phyloP scores from a whole-genome alignment of 768 basidiomycete genomes.

The Nevesoporus exiguus region DNA sequence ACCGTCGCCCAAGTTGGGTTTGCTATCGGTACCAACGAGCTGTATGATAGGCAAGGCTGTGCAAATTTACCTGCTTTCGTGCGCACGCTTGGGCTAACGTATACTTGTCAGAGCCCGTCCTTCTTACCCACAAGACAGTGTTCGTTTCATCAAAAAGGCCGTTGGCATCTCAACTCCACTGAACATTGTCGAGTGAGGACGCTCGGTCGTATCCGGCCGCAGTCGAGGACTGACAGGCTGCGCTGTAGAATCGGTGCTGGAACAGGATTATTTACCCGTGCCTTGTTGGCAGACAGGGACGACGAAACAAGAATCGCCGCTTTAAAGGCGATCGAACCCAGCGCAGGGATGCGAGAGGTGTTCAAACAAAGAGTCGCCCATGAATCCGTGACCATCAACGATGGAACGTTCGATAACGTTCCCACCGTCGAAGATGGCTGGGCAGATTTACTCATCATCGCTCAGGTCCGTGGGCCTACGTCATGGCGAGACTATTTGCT shows the following conservation, averaged over 20 bases:
- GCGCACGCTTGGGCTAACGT: not conserved
- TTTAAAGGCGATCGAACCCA: conserved; percentile 78
- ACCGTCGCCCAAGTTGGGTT: conserved; percentile 70
- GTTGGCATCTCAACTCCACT: conserved; percentile 39
- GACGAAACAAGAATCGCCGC: conserved; percentile 49
- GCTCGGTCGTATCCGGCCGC: not conserved
- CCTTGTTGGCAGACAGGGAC: conserved; percentile 62
- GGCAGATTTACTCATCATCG: conserved; percentile 78
- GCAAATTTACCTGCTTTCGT: too few species aligned
- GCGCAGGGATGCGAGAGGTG: conserved; percentile 76
- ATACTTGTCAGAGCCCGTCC: conserved; percentile 62
- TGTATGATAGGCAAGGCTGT: conserved; percentile 49
- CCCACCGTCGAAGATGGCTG: conserved; percentile 60
- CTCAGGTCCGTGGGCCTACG: conserved; percentile 49
- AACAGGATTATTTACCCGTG: conserved; percentile 87
- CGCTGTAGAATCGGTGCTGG: conserved; percentile 69
- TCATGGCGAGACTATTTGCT: not conserved
- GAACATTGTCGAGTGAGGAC: conserved; percentile 66
- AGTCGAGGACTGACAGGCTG: not conserved
- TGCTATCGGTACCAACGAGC: conserved; percentile 74
- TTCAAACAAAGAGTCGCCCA: conserved; percentile 59
- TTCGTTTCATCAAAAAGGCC: conserved; percentile 56
- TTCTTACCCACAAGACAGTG: conserved; percentile 66
- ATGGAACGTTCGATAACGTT: conserved; percentile 64
- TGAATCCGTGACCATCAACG: conserved; percentile 46